Percentiles rank a stretch among this genome's conserved stretches.
phyloP scores from a whole-genome alignment of 257 asterid genomes.

The Solanum acaule region DNA sequence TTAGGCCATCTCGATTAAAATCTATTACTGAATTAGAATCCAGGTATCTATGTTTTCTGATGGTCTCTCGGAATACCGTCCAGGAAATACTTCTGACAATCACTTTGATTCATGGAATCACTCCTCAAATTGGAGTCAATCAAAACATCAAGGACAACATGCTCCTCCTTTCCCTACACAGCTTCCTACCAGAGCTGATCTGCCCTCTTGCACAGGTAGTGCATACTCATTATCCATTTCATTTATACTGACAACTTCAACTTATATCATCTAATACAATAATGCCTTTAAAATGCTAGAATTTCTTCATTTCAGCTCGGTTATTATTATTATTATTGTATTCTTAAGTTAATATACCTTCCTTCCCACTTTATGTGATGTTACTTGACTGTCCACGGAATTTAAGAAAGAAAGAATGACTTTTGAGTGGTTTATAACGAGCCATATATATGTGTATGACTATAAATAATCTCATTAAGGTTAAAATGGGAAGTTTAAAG shows the following conservation, averaged over 20 bases:
- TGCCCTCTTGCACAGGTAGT: slow-evolving; percentile 87
- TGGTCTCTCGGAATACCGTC: slow-evolving; percentile 9
- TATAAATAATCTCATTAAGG: not conserved
- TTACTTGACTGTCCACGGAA: not conserved
- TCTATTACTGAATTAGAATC: not conserved
- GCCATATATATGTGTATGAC: not conserved
- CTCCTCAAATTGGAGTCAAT: slow-evolving; percentile 35
- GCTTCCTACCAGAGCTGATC: slow-evolving; percentile 91
- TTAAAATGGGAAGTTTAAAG: not conserved
- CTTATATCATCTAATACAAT: not conserved
- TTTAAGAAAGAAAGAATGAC: not conserved
- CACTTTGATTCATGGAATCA: slow-evolving; percentile 49
- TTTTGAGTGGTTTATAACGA: not conserved
- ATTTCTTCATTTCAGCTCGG: not conserved
- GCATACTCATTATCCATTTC: not conserved
- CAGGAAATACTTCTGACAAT: slow-evolving; percentile 55
- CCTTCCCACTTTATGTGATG: not conserved
- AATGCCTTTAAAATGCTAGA: not conserved
- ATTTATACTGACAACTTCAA: not conserved
- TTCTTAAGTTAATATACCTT: not conserved
- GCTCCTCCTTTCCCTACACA: slow-evolving; percentile 66
- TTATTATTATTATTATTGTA: not conserved
- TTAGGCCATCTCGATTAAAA: not conserved
- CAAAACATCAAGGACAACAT: slow-evolving; percentile 45
- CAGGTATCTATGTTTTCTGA: not conserved